A percentile compares a stretch with the other conserved stretches of the same genome.
These are phyloP conservation scores for Gnaphalium uliginosum DNA, from an alignment of 129 eudicot species.

Conservation along the genomic window DNA sequence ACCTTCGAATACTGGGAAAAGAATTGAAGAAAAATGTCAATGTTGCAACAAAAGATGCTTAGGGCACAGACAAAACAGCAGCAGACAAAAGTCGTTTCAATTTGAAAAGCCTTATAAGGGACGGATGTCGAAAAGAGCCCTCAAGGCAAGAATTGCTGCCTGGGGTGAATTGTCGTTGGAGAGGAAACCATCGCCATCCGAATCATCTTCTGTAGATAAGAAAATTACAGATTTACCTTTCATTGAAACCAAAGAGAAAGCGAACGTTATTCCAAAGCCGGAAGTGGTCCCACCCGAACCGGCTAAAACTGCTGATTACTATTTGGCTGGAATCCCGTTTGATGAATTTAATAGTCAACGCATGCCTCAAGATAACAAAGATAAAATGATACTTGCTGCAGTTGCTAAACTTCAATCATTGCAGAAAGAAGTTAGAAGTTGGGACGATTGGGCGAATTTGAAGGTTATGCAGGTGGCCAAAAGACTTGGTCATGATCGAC, in stretches of 20 bases:
- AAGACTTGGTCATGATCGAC: conserved; percentile 52
- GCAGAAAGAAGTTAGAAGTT: conserved; percentile 43
- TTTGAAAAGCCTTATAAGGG: conserved; percentile 55
- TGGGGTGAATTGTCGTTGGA: conserved; percentile 48
- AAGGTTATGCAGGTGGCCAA: conserved; percentile 65
- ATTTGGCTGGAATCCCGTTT: conserved; percentile 45
- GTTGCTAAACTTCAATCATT: conserved; percentile 34
- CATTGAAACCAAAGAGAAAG: conserved; percentile 27
- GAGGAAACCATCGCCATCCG: conserved; percentile 32
- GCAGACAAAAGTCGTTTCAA: conserved; percentile 45
- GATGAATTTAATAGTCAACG: conserved; percentile 44
- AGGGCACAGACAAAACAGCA: conserved; percentile 36
- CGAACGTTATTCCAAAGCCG: conserved; percentile 26
- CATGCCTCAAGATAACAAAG: conserved; percentile 48
- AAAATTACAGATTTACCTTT: conserved; percentile 25
- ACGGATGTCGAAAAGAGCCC: conserved; percentile 38
- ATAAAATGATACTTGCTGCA: conserved; percentile 34
- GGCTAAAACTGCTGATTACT: conserved; percentile 33
- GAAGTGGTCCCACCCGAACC: conserved; percentile 5
- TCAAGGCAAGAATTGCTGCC: conserved; percentile 46
- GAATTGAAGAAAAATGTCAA: conserved; percentile 10
- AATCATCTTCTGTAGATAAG: conserved; percentile 35
- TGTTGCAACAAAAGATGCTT: conserved; percentile 37
- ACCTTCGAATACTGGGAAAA: conserved; percentile 19
- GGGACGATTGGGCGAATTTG: conserved; percentile 62